Base-by-base conservation (phyloP, 2,329 filamentous ascomycete species). In the Akanthomyces dipterigenus region DNA sequence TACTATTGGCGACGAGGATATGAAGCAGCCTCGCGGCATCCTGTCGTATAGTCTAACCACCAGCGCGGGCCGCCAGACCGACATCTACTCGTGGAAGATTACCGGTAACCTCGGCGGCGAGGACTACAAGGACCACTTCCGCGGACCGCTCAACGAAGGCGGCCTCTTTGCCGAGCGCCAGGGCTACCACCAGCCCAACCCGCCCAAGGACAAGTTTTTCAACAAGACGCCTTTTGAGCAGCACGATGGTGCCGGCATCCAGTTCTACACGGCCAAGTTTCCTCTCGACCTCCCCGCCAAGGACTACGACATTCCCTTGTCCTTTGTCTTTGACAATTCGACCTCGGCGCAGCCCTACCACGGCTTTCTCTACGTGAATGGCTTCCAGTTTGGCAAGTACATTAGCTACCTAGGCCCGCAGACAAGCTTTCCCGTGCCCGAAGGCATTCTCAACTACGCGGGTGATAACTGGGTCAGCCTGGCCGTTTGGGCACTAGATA, bases 381-480 rank as follows among this genome's bases (percentile, higher is more conserved):
- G 88, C 2, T 90, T 84, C 73, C 87, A 90, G 72, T 89, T 84
- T 63, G 75, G 76, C 55, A 73, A 75, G 65, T 74, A 70, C 50
- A 72, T 83, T 5, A 85, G 82, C 66, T 87, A 90, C 65, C 75
- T 91, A 24, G 88, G 88, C 0, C 88, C 88, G 4, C 87, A 91
- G 75, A 82, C 79, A 0, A 76, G 72, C 4, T 91, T 84, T 73
- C 87, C 87, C 4, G 82, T 91, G 8, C 88, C 88, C 0, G 81
- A 88, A 72, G 87, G 87, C 24, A 74, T 91, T 34, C 73, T 89
- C 64, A 82, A 91, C 68, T 87, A 89, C 68, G 77, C 78, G 20
- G 88, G 87, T 1, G 79, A 75, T 45, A 91, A 91, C 67, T 87
- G 82, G 68, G 64, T 91, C 12, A 87, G 79, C 1, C 67, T 91